Percentiles rank a stretch among this genome's conserved stretches.
Conservation (phyloP, 768 basidiomycete genomes). For the Rubroboletus satanas region DNA sequence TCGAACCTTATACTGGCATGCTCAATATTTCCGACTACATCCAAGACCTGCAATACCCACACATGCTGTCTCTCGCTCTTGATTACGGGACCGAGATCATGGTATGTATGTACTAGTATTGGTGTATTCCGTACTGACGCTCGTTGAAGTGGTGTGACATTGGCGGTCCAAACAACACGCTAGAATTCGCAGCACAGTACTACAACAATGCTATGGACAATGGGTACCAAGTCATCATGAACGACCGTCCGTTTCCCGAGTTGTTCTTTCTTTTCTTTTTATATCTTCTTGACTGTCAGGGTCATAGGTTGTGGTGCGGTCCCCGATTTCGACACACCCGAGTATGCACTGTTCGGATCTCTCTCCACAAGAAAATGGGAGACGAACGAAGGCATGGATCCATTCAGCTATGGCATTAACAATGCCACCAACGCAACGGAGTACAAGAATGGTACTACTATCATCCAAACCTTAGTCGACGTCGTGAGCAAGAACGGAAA, state of each 20-base stretch:
- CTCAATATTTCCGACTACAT: conserved; percentile 49
- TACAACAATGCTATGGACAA: conserved; percentile 40
- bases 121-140: conserved; percentile 7
- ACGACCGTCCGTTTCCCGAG: conserved; percentile 31
- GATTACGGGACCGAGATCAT: conserved; percentile 49
- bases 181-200: conserved; percentile 42
- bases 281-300: not conserved
- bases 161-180: conserved; percentile 45
- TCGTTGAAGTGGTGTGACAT: conserved; percentile 51
- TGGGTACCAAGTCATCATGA: conserved; percentile 46
- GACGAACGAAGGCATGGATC: conserved; percentile 52
- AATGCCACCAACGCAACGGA: conserved; percentile 38
- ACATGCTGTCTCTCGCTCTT: conserved; percentile 45
- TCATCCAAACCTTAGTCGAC: conserved; percentile 51
- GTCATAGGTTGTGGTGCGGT: conserved; percentile 43
- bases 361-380: conserved; percentile 52
- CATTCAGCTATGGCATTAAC: conserved; percentile 47
- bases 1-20: conserved; percentile 52
- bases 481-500: conserved; percentile 65
- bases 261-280: not conserved
- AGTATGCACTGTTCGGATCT: conserved; percentile 48
- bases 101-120: conserved; percentile 29
- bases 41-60: conserved; percentile 46
- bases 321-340: conserved; percentile 54
- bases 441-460: conserved; percentile 48